Evolutionary conservation across 495 filamentous ascomycete genomes (phyloP).

Genomic region (Platismatia glauca): DNA sequence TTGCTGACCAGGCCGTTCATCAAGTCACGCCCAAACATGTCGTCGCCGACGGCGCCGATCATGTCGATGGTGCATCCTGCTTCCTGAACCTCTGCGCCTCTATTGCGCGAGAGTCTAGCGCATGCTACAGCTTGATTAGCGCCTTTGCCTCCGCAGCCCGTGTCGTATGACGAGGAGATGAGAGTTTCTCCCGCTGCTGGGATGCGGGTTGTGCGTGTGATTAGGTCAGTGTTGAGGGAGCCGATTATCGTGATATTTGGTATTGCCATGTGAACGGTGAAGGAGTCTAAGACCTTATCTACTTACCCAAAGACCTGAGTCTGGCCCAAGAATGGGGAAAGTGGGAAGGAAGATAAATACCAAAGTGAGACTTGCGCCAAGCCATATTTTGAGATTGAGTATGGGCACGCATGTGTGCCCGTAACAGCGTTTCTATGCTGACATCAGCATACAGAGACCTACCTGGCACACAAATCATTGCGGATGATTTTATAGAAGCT

Average conservation of each 20-base stretch:
- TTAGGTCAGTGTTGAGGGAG: slow-evolving; percentile 88
- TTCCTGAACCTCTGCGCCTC: slow-evolving; percentile 27
- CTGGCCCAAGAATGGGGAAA: background rate
- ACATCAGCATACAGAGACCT: no score
- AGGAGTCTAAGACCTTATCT: background rate
- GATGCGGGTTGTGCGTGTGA: slow-evolving; percentile 75
- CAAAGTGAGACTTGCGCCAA: background rate
- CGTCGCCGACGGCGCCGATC: slow-evolving; percentile 57
- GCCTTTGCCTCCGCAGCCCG: slow-evolving; percentile 84
- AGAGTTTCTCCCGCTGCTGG: slow-evolving; percentile 82
- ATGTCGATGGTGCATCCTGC: slow-evolving; percentile 5
- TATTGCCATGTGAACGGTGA: slow-evolving; percentile 10
- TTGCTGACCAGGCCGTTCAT: slow-evolving; percentile 38
- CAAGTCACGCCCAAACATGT: slow-evolving; percentile 51
- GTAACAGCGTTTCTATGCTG: background rate
- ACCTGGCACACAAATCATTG: background rate
- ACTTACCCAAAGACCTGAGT: background rate
- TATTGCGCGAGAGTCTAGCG: slow-evolving; percentile 51
- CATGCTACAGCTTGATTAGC: slow-evolving; percentile 90
- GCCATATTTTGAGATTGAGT: background rate
- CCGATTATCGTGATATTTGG: slow-evolving; percentile 70
- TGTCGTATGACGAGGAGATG: slow-evolving; percentile 65
- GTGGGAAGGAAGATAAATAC: background rate
- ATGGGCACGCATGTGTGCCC: background rate
- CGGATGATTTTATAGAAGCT: background rate